A percentile compares a stretch with the other conserved stretches of the same genome.
Conservation (phyloP, 2,329 filamentous ascomycete species). For the Xylariaceae sp. region DNA sequence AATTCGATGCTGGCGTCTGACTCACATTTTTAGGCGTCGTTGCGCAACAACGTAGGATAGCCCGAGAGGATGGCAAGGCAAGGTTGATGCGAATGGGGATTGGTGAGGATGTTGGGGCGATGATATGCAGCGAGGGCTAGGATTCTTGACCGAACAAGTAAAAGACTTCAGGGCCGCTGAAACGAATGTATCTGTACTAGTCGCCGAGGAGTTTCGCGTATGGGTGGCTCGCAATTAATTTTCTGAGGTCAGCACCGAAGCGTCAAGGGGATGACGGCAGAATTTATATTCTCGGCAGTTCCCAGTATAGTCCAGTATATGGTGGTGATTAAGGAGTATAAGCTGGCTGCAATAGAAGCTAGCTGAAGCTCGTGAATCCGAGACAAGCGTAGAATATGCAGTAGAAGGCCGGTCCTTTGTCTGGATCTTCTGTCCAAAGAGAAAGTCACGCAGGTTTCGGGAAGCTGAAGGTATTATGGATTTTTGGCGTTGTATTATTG, state of each 20-base stretch:
- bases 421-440: constrained; percentile 17
- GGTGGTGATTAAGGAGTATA: constrained; percentile 1
- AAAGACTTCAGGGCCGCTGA: constrained; percentile 23
- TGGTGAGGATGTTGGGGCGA: constrained; percentile 35
- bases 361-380: constrained; percentile 28
- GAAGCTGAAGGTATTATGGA: constrained; percentile 34
- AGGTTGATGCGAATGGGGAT: constrained; percentile 30
- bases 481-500: constrained; percentile 34
- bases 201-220: constrained; percentile 19
- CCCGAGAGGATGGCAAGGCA: constrained; percentile 22
- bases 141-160: constrained; percentile 34
- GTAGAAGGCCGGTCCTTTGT: constrained; percentile 24
- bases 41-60: constrained; percentile 33
- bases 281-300: constrained; percentile 35
- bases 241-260: constrained; percentile 40
- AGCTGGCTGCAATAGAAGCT: constrained; percentile 22
- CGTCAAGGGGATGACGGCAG: constrained; percentile 36
- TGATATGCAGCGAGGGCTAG: constrained; percentile 33
- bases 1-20: constrained; percentile 36
- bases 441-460: constrained; percentile 37
- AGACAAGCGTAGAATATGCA: constrained; percentile 36
- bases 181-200: constrained; percentile 14
- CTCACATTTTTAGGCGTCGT: constrained; percentile 37
- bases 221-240: constrained; percentile 34
- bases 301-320: constrained; percentile 19